Conservation (phyloP, 116 monocot genomes). For the Papilionanthe hybrid region DNA sequence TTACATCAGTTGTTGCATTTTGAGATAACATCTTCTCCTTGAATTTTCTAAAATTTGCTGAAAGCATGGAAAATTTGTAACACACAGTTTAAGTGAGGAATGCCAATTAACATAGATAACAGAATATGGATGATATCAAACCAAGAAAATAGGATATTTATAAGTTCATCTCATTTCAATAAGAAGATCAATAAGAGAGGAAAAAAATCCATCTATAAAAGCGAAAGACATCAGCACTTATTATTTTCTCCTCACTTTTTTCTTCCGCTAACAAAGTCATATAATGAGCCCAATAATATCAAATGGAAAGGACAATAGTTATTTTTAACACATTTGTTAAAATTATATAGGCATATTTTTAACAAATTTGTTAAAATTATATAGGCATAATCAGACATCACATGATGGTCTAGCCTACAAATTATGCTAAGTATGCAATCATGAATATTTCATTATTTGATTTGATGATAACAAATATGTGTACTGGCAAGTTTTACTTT, state of each 20-base stretch:
- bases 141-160: neutral
- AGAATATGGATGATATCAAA: neutral
- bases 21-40: constrained; percentile 63
- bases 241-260: neutral
- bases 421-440: no score
- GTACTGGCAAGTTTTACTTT: no score
- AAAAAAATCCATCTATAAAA: neutral
- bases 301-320: neutral
- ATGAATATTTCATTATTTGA: no score
- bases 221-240: neutral
- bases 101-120: neutral
- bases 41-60: constrained; percentile 80
- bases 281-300: neutral
- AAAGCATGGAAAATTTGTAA: constrained; percentile 1
- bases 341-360: neutral
- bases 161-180: neutral
- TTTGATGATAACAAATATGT: no score
- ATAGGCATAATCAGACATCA: no score
- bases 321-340: neutral
- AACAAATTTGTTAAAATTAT: neutral
- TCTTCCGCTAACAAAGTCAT: neutral
- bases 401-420: no score
- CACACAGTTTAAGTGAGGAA: neutral
- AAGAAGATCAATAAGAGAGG: neutral
- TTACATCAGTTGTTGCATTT: constrained; percentile 35